Evolutionary conservation across 768 basidiomycete species (phyloP), one percentile per base, ranked within the genome.

Genomic region (Ramaria sp.): DNA sequence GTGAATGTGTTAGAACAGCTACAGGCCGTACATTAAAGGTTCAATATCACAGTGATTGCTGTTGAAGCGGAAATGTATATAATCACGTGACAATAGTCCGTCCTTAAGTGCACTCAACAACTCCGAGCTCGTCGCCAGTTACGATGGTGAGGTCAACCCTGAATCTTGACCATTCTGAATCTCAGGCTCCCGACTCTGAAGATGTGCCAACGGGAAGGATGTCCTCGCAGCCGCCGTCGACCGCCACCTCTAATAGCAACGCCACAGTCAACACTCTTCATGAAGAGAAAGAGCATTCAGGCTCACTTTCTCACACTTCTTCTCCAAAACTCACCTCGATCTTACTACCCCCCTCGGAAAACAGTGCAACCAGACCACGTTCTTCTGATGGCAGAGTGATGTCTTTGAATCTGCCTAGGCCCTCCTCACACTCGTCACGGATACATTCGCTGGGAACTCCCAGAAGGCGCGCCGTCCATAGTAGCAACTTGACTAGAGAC

Each of bases 1-100:
- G 65, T 69, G 42, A 65, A 66, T 49, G 59, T 74, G 4, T 60
- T 79, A 30, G 78, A 77, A 59, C 70, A 70, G 47, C 64, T 79
- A 20, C 72, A 72, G 59, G 68, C 70, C 54, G 50, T 76, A 39
- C 76, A 78, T 60, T 78, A 59, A 72, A n/a, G n/a, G n/a, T n/a
- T n/a, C n/a, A n/a, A n/a, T n/a, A n/a, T n/a, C n/a, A n/a, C n/a
- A n/a, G n/a, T n/a, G n/a, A n/a, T n/a, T n/a, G 27, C 27, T 5
- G 27, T 2, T 27, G 27, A 27, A 2, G 48, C 22, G 17, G 31
- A 27, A 27, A 27, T 12, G 7, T 24, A 1, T 5, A 31, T 49
- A 19, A 49, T 49, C 48, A 30, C 48, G 48, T 49, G 48, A 49
- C n/a, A 49, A 33, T 3, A 19, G 11, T 31, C 22, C 6, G 17